phyloP scores from a whole-genome alignment of 176 grass and related monocot species.

The Echinochloa phyllopogon region DNA sequence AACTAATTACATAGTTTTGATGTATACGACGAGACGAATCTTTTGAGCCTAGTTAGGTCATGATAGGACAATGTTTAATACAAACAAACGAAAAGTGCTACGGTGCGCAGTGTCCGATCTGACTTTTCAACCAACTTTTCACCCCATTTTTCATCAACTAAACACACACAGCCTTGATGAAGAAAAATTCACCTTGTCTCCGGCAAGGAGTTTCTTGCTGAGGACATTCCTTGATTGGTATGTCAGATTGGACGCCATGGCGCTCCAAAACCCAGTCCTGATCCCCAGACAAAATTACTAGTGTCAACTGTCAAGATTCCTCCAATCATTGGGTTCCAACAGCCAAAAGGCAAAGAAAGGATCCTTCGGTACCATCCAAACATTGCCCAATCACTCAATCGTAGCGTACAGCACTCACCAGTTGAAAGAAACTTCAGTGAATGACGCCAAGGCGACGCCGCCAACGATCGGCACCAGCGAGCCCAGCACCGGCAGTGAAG shows the following conservation, averaged over 20 bases:
- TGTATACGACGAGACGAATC: too few relatives aligned
- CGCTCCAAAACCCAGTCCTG: conserved; percentile 91
- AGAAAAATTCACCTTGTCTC: conserved; percentile 52
- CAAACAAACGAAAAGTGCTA: too few relatives aligned
- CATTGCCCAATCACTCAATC: background rate
- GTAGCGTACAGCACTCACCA: conserved; percentile 44
- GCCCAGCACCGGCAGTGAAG: conserved; percentile 56
- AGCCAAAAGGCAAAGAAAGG: conserved; percentile 24
- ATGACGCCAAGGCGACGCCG: conserved; percentile 72
- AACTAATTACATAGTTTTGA: too few relatives aligned
- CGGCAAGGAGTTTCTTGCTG: conserved; percentile 71
- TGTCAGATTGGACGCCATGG: conserved; percentile 84
- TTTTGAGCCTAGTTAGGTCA: too few relatives aligned
- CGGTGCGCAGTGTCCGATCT: too few relatives aligned
- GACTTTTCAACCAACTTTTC: too few relatives aligned
- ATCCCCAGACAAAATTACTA: conserved; percentile 21
- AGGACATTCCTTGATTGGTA: conserved; percentile 84
- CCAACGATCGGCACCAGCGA: conserved; percentile 84
- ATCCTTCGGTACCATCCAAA: conserved; percentile 10
- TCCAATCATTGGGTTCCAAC: conserved; percentile 24
- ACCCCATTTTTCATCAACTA: too few relatives aligned
- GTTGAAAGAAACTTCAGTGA: conserved; percentile 83
- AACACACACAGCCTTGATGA: too few relatives aligned
- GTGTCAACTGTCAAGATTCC: conserved; percentile 32
- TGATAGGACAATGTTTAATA: too few relatives aligned